Evolutionary conservation across 805 yeast genomes (phyloP).

Genomic region (Maudiozyma barnettii): DNA sequence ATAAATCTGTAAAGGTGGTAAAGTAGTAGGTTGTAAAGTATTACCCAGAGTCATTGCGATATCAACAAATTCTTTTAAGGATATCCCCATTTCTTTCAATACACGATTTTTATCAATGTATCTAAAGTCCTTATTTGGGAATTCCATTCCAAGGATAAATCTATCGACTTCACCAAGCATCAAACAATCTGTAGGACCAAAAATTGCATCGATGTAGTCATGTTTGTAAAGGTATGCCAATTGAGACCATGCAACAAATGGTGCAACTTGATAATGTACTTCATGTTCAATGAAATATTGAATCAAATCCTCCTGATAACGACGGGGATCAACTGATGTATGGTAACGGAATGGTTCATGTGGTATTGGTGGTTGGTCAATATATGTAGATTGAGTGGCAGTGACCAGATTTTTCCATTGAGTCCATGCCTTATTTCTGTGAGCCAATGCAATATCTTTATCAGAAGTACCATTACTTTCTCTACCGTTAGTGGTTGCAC

Average conservation of each 20-base stretch:
- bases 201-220: constrained; percentile 58
- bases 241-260: constrained; percentile 74
- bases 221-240: constrained; percentile 57
- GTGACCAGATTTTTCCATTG: constrained; percentile 29
- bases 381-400: constrained; percentile 25
- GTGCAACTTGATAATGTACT: constrained; percentile 67
- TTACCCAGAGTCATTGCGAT: constrained; percentile 73
- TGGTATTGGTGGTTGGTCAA: constrained; percentile 29
- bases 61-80: constrained; percentile 64
- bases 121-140: constrained; percentile 53
- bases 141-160: constrained; percentile 64
- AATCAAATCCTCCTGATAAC: constrained; percentile 48
- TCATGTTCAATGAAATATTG: constrained; percentile 44
- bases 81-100: constrained; percentile 48
- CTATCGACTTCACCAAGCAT: constrained; percentile 54
- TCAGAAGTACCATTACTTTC: constrained; percentile 2
- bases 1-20: constrained; percentile 37
- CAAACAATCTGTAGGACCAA: constrained; percentile 76
- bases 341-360: constrained; percentile 44
- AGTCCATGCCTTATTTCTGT: constrained; percentile 42
- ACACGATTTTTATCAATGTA: constrained; percentile 52
- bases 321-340: constrained; percentile 41
- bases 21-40: constrained; percentile 55
- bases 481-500: not conserved
- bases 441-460: constrained; percentile 31